Base-by-base conservation (phyloP, 2,329 filamentous ascomycete genomes). In the Cladosporium sp. region DNA sequence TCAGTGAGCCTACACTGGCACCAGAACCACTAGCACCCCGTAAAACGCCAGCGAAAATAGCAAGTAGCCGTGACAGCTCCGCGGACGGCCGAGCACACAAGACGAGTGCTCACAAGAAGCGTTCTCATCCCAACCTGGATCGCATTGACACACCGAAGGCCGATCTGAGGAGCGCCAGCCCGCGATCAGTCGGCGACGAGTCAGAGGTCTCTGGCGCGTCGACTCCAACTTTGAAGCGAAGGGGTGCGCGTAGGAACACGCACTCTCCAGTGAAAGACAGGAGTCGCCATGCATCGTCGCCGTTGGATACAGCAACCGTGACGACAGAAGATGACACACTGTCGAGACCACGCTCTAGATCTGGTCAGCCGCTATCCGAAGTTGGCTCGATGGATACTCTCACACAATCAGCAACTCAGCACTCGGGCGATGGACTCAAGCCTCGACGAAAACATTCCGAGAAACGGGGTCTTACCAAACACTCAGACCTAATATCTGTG, bases 401-500 rank as follows among this genome's bases (percentile, higher is more conserved):
- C 66, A 78, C 75, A 8, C 61, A 63, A 16, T 23, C 61, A 10
- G 74, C 80, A 61, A 71, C 72, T 55, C 69, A 66, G 2, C 69
- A 69, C 16, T 70, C 68, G 37, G 74, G 72, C 52, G 72, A 75
- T 66, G 74, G 72, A 52, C 72, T 74, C 61, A 66, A 68, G 40
- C 72, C 72, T 23, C 68, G 66, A 70, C 75, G 67, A 68, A 72
- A 69, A n/a, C 66, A 64, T 3, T 69, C 84, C 1, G 80, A 92
- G 37, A 92, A 90, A 76, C 86, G 92, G 68, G 88, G 91, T 67
- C 84, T 97, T 46, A 97, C 93, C 4, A 96, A 91, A 66, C 93
- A 98, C 78, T 93, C 93, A 18, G 95, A 99, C 77, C 83, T 99
- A 28, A 92, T 99, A 46, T 98, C 95, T 0, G 92, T 97, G 2